phyloP scores from a whole-genome alignment of 2,329 filamentous ascomycete species.

The Trichoderma simmonsii region DNA sequence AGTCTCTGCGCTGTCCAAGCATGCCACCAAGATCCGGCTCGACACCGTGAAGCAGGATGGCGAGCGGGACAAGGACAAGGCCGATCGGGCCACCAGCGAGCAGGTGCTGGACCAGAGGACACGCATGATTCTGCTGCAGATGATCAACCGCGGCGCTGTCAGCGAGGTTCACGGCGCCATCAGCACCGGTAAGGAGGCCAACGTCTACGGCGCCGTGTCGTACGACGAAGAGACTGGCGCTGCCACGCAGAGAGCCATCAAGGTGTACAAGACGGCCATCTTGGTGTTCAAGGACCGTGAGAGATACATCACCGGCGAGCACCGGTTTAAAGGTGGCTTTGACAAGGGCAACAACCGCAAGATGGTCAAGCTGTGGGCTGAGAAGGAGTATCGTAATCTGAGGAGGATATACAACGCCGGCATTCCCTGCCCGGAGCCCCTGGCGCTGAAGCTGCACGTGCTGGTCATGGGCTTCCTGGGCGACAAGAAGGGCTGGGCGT shows the following conservation, averaged over 20 bases:
- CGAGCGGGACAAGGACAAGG: conserved; percentile 72
- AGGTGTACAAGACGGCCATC: conserved; percentile 98
- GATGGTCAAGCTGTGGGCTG: conserved; percentile 98
- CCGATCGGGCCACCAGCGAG: conserved; percentile 89
- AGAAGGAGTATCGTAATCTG: conserved; percentile 96
- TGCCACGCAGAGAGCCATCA: conserved; percentile 78
- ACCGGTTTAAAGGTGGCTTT: conserved; percentile 84
- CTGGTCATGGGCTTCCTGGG: conserved; percentile 93
- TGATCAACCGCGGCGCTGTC: conserved; percentile 89
- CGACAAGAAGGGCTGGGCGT: conserved; percentile 80
- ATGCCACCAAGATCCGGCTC: conserved; percentile 81
- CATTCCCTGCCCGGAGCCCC: conserved; percentile 86
- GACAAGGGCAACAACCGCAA: conserved; percentile 93
- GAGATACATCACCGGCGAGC: conserved; percentile 92
- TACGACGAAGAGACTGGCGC: conserved; percentile 52
- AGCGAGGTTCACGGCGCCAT: conserved; percentile 92
- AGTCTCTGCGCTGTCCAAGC: conserved; percentile 75
- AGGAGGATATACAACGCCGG: conserved; percentile 77
- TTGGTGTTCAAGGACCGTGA: conserved; percentile 97
- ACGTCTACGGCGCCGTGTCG: conserved; percentile 88
- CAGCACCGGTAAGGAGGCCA: conserved; percentile 96
- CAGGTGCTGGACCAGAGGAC: conserved; percentile 93
- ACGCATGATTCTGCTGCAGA: conserved; percentile 90
- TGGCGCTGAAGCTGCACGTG: conserved; percentile 89
- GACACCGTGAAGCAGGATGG: conserved; percentile 57